Conservation (phyloP, 805 yeast genomes). For the Vanderwaltozyma polyspora region DNA sequence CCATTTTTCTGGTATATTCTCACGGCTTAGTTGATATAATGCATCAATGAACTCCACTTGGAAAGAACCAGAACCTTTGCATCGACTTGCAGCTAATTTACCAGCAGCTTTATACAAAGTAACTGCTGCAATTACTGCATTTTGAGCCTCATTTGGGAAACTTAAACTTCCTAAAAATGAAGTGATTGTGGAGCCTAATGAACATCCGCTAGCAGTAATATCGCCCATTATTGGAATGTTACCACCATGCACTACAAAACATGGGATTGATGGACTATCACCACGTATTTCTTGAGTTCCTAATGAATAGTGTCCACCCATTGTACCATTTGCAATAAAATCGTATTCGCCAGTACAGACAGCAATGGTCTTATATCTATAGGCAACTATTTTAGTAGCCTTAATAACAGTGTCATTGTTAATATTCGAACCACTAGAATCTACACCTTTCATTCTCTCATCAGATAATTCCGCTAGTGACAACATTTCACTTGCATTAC, state of each 20-base stretch:
- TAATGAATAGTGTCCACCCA: constrained; percentile 15
- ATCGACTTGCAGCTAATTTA: constrained; percentile 33
- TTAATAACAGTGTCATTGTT: constrained; percentile 22
- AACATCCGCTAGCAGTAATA: constrained; percentile 78
- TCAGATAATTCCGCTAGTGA: constrained; percentile 41
- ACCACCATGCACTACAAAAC: constrained; percentile 34
- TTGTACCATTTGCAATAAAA: constrained; percentile 37
- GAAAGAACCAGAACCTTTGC: constrained; percentile 30
- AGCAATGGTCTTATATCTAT: constrained; percentile 43
- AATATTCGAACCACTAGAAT: constrained; percentile 28
- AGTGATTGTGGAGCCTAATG: constrained; percentile 63
- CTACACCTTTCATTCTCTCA: constrained; percentile 62
- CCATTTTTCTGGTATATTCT: constrained; percentile 20
- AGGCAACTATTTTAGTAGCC: constrained; percentile 41
- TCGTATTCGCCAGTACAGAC: constrained; percentile 61
- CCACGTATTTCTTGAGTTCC: constrained; percentile 10
- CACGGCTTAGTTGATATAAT: constrained; percentile 16
- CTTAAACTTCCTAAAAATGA: constrained; percentile 38
- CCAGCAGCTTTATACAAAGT: constrained; percentile 53
- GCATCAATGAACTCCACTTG: constrained; percentile 23
- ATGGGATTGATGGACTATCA: constrained; percentile 17
- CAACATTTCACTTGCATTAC: constrained; percentile 72
- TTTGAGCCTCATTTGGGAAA: constrained; percentile 28
- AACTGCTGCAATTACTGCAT: constrained; percentile 46
- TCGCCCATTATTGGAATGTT: constrained; percentile 53